Evolutionary conservation across 2,329 filamentous ascomycete genomes (phyloP), one percentile per base, ranked within the genome.

Genomic region (Trichoderma oligosporum): DNA sequence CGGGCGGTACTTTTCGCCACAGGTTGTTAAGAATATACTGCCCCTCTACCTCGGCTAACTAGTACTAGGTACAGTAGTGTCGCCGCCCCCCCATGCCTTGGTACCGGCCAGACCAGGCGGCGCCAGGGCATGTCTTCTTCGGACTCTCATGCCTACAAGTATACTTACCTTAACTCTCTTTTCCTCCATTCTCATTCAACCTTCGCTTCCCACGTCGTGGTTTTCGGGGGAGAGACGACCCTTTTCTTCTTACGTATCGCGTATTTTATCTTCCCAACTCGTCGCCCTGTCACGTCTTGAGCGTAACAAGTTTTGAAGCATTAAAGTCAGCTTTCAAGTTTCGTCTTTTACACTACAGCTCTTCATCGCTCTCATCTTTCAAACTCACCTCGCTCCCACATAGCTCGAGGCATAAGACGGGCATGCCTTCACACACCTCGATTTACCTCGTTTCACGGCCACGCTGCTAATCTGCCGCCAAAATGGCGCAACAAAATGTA

Each of bases 401-500:
- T 41, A 52, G n/a, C 12, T 22, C 35, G 31, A 38, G 48, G 33
- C 35, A 39, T 53, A 42, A 57, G 55, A 57, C 56, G 65, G 66
- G 66, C 64, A 68, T 68, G 65, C 65, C 64, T 68, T 62, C 62
- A 62, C 58, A 62, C 61, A 62, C 58, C 62, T 58, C 59, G 60
- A 38, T 57, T 61, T 61, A 65, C 66, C 62, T 69, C 67, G 67
- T 67, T 67, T 69, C 65, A 63, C 67, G 63, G 65, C 64, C 66
- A 60, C 67, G 65, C 66, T 67, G 70, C 67, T 73, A 69, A 65
- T 67, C 63, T 65, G 62, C 29, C 67, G 67, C 63, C 68, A 68
- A 63, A 67, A 74, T 74, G 72, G 72, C 71, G 62, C 72, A 73
- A 64, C 69, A 70, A 66, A 72, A 66, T 71, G 72, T 74, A 60